phyloP scores from a whole-genome alignment of 306 rosid species.

The Potentilla sterilis region DNA sequence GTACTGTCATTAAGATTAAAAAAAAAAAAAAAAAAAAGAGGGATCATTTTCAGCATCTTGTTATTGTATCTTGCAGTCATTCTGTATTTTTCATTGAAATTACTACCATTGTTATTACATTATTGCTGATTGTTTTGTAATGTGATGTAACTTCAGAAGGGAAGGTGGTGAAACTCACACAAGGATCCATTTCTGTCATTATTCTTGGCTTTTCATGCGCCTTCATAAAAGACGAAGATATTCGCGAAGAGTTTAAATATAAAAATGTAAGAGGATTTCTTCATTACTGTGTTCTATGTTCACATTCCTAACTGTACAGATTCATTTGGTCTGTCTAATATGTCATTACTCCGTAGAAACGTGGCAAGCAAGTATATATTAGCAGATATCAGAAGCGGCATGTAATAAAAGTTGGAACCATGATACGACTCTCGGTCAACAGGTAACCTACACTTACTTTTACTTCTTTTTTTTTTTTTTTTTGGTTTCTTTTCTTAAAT shows the following conservation, averaged over 20 bases:
- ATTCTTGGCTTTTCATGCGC: constrained; percentile 81
- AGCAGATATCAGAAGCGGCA: constrained; percentile 71
- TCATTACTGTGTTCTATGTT: constrained; percentile 4
- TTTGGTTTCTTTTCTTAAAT: not conserved
- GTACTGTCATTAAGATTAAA: not conserved
- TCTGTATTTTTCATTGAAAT: not conserved
- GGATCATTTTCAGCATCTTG: not conserved
- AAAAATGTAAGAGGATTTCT: constrained; percentile 45
- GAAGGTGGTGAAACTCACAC: constrained; percentile 66
- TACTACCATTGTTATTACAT: not conserved
- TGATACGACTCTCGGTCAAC: constrained; percentile 65
- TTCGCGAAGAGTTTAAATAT: constrained; percentile 57
- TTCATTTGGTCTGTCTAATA: constrained; percentile 12
- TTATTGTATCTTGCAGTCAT: not conserved
- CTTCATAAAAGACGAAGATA: constrained; percentile 48
- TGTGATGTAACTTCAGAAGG: constrained; percentile 57
- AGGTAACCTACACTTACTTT: constrained; percentile 48
- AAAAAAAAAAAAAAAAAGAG: not conserved
- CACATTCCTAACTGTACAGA: not conserved
- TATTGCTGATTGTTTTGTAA: constrained; percentile 21
- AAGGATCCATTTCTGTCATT: constrained; percentile 62
- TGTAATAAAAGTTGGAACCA: constrained; percentile 73
- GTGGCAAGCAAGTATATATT: constrained; percentile 49
- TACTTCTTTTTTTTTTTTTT: not conserved
- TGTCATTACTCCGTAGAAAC: constrained; percentile 49